Base-by-base conservation (phyloP, 225 moss, liverwort and hornwort genomes). In the Sphagnum tenellum region DNA sequence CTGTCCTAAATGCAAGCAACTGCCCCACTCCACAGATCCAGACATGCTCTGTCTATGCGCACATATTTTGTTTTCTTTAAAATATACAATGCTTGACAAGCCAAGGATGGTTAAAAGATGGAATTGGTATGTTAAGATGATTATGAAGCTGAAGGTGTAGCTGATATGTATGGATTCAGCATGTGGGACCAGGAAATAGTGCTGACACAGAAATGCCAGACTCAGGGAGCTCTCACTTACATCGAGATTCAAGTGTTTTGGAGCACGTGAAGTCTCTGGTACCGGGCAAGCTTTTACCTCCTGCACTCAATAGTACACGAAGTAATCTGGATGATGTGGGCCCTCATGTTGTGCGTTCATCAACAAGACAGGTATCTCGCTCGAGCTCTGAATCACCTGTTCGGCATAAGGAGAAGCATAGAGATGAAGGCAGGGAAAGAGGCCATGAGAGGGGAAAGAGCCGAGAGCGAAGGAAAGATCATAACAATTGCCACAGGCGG, bases 311-410 rank as follows among this genome's bases (percentile, higher is more conserved):
- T 48, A 79, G 76, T 77, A 69, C 85, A 55, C 68, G 58, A 74
- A 86, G 83, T 45, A 8, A 56, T 8, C 66, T 45, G 53, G 86
- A 79, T 50, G 85, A 87, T 47, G 66, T 66, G 57, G 63, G 53
- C 48, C 68, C 56, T 60, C 70, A 69, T 11, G 71, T 74, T 60
- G 65, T 69, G 13, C 78, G 67, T 64, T 73, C 71, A 44, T 72
- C 79, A 66, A 68, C 29, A 46, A 69, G 57, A 14, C 82, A 78
- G 67, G 67, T 64, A 45, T 94, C 88, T 65, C 77, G 78, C 59
- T 94, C 94, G 56, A 75, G 74, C 9, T 89, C 91, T 53, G 70
- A 69, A 47, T 94, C 94, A 44, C 88, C 94, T 68, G 73, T 48
- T 62, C 80, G 80, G 57, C 66, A 54, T 7, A 81, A 78, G 71